Conservation (phyloP, 2,329 filamentous ascomycete genomes). For the Fusarium hostae region DNA sequence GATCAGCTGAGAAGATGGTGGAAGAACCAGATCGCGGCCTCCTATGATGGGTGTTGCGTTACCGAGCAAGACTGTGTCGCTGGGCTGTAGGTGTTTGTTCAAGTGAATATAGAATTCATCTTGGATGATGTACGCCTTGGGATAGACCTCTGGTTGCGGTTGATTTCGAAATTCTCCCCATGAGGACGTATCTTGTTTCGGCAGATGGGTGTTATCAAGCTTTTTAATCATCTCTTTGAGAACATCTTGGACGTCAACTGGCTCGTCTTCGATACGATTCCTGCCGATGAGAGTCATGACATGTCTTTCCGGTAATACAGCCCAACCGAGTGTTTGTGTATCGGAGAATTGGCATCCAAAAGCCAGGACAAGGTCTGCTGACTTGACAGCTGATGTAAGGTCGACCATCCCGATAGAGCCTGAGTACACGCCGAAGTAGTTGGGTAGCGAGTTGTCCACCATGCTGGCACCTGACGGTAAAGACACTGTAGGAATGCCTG, state of each 20-base stretch:
- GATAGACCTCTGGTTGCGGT: not conserved
- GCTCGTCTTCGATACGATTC: not conserved
- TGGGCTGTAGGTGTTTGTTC: not conserved
- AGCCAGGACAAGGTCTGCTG: conserved; percentile 10
- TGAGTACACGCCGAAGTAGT: conserved; percentile 15
- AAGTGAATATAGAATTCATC: conserved; percentile 8
- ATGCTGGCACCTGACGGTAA: not conserved
- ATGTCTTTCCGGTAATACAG: not conserved
- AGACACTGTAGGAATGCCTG: not conserved
- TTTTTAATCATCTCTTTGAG: accelerated
- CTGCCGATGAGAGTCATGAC: not conserved
- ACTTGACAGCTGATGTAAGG: not conserved
- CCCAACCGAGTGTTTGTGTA: conserved; percentile 24
- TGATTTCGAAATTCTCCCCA: not conserved
- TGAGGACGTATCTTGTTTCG: not conserved
- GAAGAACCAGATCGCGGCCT: not conserved
- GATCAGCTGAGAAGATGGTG: not conserved
- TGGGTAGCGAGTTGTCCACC: not conserved
- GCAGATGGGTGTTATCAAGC: accelerated
- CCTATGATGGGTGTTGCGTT: conserved; percentile 24
- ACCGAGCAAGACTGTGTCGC: conserved; percentile 1
- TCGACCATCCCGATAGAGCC: not conserved
- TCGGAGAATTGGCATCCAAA: conserved; percentile 24
- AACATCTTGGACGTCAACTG: not conserved
- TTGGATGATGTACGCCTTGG: not conserved